A percentile compares a stretch with the other conserved stretches of the same genome.
These are phyloP conservation scores for Baorangia bicolor DNA, from an alignment of 768 basidiomycete genomes.

Conservation along the genomic window DNA sequence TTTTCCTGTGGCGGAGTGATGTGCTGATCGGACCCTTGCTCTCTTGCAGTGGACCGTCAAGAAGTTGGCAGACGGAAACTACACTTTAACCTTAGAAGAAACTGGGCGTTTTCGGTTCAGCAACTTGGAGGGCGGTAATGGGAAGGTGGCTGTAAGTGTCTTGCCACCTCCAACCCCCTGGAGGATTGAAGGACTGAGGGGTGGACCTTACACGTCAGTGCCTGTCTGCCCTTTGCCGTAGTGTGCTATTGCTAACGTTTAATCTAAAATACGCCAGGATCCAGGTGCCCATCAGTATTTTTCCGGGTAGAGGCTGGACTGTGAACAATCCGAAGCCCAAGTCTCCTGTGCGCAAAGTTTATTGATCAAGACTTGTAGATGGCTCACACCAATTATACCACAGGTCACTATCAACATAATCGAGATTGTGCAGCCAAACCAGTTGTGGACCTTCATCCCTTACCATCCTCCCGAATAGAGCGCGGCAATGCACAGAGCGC, in stretches of 20 bases:
- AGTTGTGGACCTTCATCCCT: neutral
- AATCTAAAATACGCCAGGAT: neutral
- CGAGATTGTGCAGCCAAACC: neutral
- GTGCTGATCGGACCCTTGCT: neutral
- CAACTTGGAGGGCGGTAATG: too few relatives aligned
- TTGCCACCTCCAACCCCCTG: neutral
- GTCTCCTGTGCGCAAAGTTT: neutral
- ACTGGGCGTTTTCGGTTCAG: too few relatives aligned
- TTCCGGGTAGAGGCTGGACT: too few relatives aligned
- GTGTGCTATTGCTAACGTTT: too few relatives aligned
- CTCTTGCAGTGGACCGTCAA: too few relatives aligned
- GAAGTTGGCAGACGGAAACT: too few relatives aligned
- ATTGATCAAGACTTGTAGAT: neutral
- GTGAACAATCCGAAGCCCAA: neutral
- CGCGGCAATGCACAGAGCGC: neutral
- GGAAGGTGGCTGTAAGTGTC: neutral
- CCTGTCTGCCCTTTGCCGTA: too few relatives aligned
- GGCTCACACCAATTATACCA: neutral
- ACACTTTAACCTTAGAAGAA: too few relatives aligned
- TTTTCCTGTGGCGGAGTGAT: too few relatives aligned
- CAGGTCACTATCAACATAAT: neutral
- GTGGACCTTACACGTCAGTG: too few relatives aligned
- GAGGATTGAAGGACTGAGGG: neutral
- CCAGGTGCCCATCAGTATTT: too few relatives aligned
- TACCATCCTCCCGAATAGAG: accelerated